Conservation (phyloP, 2,329 filamentous ascomycete genomes). For the Trichoderma koningii region DNA sequence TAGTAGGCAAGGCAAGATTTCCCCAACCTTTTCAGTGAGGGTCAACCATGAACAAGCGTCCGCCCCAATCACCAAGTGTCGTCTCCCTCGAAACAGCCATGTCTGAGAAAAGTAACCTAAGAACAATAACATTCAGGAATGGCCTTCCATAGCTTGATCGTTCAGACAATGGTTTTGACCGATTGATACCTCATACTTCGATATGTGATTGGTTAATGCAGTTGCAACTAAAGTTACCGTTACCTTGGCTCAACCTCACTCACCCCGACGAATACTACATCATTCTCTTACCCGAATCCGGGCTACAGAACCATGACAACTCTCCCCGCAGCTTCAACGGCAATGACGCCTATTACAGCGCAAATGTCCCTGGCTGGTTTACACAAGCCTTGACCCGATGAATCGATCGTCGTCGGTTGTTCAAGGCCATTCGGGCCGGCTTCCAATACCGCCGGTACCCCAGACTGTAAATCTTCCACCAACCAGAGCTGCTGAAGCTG, state of each 20-base stretch:
- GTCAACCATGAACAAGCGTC: background rate
- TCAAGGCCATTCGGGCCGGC: constrained; percentile 25
- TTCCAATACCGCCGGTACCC: constrained; percentile 14
- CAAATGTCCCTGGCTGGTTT: background rate
- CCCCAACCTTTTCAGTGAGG: constrained; percentile 2
- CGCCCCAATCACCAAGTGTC: no score
- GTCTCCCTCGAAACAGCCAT: background rate
- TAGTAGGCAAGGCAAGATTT: constrained; percentile 1
- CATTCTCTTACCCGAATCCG: background rate
- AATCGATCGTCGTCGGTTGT: constrained; percentile 5
- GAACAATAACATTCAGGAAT: no score
- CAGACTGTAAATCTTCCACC: constrained; percentile 27
- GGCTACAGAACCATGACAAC: background rate
- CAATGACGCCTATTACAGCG: constrained; percentile 17
- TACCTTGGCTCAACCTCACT: background rate
- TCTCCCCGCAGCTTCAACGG: background rate
- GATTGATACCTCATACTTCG: background rate
- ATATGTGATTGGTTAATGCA: background rate
- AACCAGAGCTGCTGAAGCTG: constrained; percentile 10
- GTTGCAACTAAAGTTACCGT: background rate
- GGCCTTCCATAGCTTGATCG: no score
- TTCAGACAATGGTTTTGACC: background rate
- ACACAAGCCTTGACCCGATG: background rate
- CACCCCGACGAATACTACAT: background rate
- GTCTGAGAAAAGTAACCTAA: background rate